Evolutionary conservation across 1,284 basidiomycete genomes (phyloP).

Genomic region (Ustilago bromivora): DNA sequence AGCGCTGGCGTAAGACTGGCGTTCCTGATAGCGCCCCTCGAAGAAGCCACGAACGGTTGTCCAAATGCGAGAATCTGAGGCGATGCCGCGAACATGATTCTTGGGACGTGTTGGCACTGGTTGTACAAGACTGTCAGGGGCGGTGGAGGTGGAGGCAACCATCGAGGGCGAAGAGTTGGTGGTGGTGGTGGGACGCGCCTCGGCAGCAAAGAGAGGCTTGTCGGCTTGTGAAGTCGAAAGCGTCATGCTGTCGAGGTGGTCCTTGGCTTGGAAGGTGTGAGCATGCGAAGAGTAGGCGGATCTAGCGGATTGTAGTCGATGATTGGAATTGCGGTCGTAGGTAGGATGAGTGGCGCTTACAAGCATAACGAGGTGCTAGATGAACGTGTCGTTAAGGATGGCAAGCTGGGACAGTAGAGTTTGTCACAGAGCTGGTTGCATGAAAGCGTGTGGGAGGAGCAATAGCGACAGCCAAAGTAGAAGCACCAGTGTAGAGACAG

Average conservation of each 20-base stretch:
- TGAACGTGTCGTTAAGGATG: background rate
- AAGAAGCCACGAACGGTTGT: slow-evolving; percentile 37
- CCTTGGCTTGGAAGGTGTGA: slow-evolving; percentile 5
- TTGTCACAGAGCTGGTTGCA: slow-evolving; percentile 38
- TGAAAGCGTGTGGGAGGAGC: slow-evolving; percentile 8
- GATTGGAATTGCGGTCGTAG: slow-evolving; percentile 25
- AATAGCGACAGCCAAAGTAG: background rate
- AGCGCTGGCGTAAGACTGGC: slow-evolving; percentile 29
- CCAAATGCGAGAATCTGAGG: slow-evolving; percentile 44
- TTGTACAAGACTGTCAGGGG: slow-evolving; percentile 19
- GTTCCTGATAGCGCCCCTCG: slow-evolving; percentile 40
- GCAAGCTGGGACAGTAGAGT: slow-evolving; percentile 23
- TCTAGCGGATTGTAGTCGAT: slow-evolving; percentile 21
- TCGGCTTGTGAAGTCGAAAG: slow-evolving; percentile 33
- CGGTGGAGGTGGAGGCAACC: slow-evolving; percentile 9
- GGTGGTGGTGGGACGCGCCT: slow-evolving; percentile 13
- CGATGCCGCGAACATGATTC: slow-evolving; percentile 49
- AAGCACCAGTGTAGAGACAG: too few species aligned
- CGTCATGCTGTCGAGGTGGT: slow-evolving; percentile 29
- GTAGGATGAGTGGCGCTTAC: slow-evolving; percentile 31
- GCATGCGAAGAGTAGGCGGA: slow-evolving; percentile 9
- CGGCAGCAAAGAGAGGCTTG: slow-evolving; percentile 22
- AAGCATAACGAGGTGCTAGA: slow-evolving; percentile 35
- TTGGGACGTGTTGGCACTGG: slow-evolving; percentile 42
- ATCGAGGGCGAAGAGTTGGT: background rate